Conservation (phyloP, 306 rosid species). For the Casuarina cunninghamiana region DNA sequence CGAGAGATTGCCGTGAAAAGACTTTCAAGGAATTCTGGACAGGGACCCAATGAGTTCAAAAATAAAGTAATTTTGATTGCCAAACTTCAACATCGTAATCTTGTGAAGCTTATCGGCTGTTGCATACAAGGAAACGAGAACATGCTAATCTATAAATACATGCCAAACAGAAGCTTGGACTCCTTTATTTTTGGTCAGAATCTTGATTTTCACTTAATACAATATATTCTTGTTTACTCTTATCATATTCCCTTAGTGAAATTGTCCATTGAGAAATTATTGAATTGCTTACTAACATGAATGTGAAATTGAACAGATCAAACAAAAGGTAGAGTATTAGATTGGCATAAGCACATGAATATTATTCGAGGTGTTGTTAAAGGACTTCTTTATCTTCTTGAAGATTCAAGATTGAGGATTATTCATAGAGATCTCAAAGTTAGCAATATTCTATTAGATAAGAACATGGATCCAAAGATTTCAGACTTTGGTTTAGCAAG, state of each 20-base stretch:
- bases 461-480: constrained; percentile 58
- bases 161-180: constrained; percentile 50
- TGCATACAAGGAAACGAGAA: constrained; percentile 40
- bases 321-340: background rate
- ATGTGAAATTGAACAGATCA: constrained; percentile 6
- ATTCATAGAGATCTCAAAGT: constrained; percentile 51
- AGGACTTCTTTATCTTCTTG: constrained; percentile 33
- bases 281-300: background rate
- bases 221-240: background rate
- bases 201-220: background rate
- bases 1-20: constrained; percentile 66
- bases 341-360: constrained; percentile 28
- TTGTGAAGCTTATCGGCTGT: constrained; percentile 44
- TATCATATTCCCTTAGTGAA: background rate
- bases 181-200: constrained; percentile 40
- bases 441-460: constrained; percentile 49
- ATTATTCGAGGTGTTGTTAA: constrained; percentile 28
- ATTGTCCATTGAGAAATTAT: background rate
- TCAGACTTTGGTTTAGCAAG: constrained; percentile 66
- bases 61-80: constrained; percentile 30
- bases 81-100: constrained; percentile 51
- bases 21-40: constrained; percentile 51
- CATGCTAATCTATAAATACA: constrained; percentile 38
- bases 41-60: constrained; percentile 41
- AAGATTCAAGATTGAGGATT: constrained; percentile 36